Conservation (phyloP, 2,329 filamentous ascomycete genomes). For the Aspergillus sp. region DNA sequence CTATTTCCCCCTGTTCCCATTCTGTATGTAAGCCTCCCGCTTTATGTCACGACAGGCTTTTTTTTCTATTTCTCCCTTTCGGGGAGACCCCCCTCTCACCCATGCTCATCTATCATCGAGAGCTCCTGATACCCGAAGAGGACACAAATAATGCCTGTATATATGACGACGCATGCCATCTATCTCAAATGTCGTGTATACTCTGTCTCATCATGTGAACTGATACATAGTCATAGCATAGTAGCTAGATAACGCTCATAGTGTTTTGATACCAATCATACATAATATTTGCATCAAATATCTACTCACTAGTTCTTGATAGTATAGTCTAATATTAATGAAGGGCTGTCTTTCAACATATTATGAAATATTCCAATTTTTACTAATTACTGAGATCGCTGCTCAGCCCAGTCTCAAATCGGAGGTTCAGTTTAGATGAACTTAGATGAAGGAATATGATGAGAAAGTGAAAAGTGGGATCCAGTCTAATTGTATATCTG, state of each 20-base stretch:
- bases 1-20: no score
- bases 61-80: no score
- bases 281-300: not conserved
- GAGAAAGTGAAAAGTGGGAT: not conserved
- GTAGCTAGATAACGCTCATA: not conserved
- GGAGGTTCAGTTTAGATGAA: not conserved
- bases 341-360: no score
- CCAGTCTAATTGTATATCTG: not conserved
- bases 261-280: not conserved
- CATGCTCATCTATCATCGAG: not conserved
- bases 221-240: not conserved
- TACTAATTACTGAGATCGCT: not conserved
- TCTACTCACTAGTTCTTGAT: no score
- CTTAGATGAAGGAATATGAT: no score
- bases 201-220: not conserved
- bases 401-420: not conserved
- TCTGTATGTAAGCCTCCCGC: not conserved
- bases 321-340: no score
- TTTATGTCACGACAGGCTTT: not conserved
- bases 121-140: not conserved
- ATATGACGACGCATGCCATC: not conserved
- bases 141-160: not conserved
- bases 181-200: not conserved
- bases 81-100: not conserved
- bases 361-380: no score